Evolutionary conservation across 2,329 filamentous ascomycete species (phyloP), one percentile per base, ranked within the genome.

Genomic region (Graphilbum fragrans): DNA sequence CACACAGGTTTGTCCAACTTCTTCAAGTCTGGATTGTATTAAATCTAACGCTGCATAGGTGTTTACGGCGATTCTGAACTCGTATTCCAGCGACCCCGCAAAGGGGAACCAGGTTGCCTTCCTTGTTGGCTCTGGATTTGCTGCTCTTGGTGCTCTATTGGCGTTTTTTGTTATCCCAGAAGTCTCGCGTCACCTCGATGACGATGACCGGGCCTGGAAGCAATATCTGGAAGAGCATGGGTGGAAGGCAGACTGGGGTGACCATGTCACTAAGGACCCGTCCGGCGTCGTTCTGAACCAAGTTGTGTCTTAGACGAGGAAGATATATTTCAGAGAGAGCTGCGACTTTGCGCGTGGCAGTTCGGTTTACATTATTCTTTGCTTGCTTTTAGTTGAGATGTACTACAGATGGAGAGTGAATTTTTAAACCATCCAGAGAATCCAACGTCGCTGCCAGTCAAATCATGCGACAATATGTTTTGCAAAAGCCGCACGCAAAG

Each of bases 31-130:
- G 8, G 8, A 29, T 14, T 29, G 25, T 29, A 29, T 8, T 29
- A 29, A 29, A 29, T 29, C 14, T 29, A 29, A 8, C 14, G 25
- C 8, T 29, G 25, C 25, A 32, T 20, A 46, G 66, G 47, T 68
- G 3, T 74, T 73, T 43, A 67, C 60, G 0, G 64, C 67, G 0
- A 72, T 74, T 35, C 62, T 69, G 25, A 58, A 63, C 39, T 59
- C 61, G 2, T 69, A 60, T 41, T 12, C 31, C 6, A 49, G 57
- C 14, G 56, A 63, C 21, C 53, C 58, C 1, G 51, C 59, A 10
- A 63, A 66, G 47, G 69, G 68, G 0, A 58, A 69, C 34, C 67
- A 70, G 42, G 65, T 59, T 0, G 64, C 64, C 0, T 72, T 73
- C 45, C 53, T 73, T 17, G 69, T 73, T 41, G 69, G 68, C 0